A percentile compares a stretch with the other conserved stretches of the same genome.
Evolutionary conservation across 2,329 filamentous ascomycete genomes (phyloP).

Genomic region (Xylaria sp.): DNA sequence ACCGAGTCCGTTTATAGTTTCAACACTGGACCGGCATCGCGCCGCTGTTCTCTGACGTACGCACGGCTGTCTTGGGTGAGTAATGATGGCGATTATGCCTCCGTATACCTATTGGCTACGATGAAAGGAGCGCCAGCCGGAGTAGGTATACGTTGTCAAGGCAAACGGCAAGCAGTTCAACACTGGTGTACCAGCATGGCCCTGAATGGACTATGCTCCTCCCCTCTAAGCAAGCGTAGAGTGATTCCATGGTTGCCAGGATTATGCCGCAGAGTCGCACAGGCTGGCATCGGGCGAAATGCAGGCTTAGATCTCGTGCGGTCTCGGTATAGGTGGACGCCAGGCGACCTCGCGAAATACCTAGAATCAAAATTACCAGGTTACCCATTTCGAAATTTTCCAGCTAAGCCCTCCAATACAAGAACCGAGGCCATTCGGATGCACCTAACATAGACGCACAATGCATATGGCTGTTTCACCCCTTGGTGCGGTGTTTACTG

Average conservation of each 20-base stretch:
- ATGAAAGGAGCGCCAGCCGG: not conserved
- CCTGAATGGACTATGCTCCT: no score
- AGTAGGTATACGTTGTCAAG: not conserved
- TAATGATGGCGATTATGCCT: constrained; percentile 23
- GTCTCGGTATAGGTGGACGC: not conserved
- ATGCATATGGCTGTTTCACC: not conserved
- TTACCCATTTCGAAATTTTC: not conserved
- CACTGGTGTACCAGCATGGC: not conserved
- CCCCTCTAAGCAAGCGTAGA: no score
- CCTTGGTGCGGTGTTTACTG: no score
- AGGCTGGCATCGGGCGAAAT: not conserved
- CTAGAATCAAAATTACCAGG: not conserved
- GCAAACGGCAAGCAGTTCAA: not conserved
- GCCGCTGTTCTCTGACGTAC: constrained; percentile 71
- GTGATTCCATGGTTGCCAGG: no score
- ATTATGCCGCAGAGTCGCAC: not conserved
- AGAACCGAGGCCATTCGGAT: no score
- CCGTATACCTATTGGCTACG: not conserved
- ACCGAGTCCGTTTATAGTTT: constrained; percentile 55
- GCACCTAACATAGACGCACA: no score
- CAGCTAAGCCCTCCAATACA: no score
- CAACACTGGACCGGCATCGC: constrained; percentile 82
- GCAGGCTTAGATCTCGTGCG: not conserved
- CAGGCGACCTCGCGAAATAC: not conserved
- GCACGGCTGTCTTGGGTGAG: constrained; percentile 58